Conservation (phyloP, 768 basidiomycete species). For the Suillus subluteus region DNA sequence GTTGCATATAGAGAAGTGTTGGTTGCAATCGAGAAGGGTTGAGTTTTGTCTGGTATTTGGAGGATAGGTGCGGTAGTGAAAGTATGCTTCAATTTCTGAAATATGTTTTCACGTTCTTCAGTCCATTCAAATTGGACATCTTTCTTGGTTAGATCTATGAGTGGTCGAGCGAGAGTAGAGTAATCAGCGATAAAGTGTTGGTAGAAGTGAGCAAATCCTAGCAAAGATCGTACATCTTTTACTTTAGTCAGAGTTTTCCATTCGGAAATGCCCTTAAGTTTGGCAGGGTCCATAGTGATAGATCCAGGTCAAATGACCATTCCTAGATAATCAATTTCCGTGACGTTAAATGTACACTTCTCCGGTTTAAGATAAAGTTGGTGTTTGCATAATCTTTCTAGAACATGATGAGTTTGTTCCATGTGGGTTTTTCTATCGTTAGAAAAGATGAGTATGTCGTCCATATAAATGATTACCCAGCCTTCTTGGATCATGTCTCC, state of each 20-base stretch:
- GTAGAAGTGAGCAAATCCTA: slow-evolving; percentile 37
- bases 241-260: background rate
- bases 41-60: slow-evolving; percentile 7
- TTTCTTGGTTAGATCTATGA: slow-evolving; percentile 34
- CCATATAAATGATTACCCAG: slow-evolving; percentile 31
- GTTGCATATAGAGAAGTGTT: background rate
- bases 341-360: background rate
- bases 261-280: background rate
- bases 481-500: slow-evolving; percentile 18
- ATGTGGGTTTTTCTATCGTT: slow-evolving; percentile 17
- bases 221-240: slow-evolving; percentile 17
- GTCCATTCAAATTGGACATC: slow-evolving; percentile 29
- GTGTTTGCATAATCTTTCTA: slow-evolving; percentile 30
- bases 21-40: slow-evolving; percentile 14
- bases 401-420: slow-evolving; percentile 21
- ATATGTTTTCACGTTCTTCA: slow-evolving; percentile 22
- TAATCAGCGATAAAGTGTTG: slow-evolving; percentile 33
- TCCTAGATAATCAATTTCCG: background rate
- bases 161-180: slow-evolving; percentile 24
- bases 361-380: slow-evolving; percentile 33
- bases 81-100: slow-evolving; percentile 30
- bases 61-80: slow-evolving; percentile 17
- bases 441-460: slow-evolving; percentile 30
- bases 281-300: background rate
- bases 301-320: background rate